These are phyloP conservation scores for Xylaria sp. DNA, from an alignment of 2,329 filamentous ascomycete genomes.

Conservation along the genomic window DNA sequence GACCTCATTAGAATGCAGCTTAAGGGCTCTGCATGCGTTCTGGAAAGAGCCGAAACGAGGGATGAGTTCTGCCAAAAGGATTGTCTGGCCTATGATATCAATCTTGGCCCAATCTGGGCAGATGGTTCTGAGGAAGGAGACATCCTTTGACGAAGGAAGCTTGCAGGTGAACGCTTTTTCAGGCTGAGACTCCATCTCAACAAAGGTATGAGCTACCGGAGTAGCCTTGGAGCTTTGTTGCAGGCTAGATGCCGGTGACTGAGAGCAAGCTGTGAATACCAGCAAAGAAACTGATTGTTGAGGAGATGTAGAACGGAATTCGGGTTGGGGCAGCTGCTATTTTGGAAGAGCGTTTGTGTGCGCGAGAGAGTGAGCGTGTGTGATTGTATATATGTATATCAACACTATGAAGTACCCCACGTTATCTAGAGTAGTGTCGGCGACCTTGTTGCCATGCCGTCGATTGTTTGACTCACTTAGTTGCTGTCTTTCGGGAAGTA, in stretches of 20 bases:
- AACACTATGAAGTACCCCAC: too few relatives aligned
- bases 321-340: neutral
- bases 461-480: neutral
- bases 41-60: constrained; percentile 26
- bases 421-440: too few relatives aligned
- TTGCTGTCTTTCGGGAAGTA: too few relatives aligned
- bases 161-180: constrained; percentile 24
- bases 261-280: neutral
- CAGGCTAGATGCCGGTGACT: neutral
- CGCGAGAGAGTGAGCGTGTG: too few relatives aligned
- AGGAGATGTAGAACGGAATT: neutral
- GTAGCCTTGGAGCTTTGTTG: neutral
- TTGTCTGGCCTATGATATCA: constrained; percentile 31
- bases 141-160: constrained; percentile 6
- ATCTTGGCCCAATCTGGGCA: constrained; percentile 30
- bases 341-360: neutral
- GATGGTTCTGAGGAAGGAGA: constrained; percentile 1
- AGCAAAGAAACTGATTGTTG: neutral
- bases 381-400: too few relatives aligned
- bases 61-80: constrained; percentile 23
- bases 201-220: neutral
- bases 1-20: constrained; percentile 23
- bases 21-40: constrained; percentile 19
- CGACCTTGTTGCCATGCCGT: too few relatives aligned
- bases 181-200: constrained; percentile 16